Base-by-base conservation (phyloP, 2,329 filamentous ascomycete species). In the Talaromyces amestolkiae region DNA sequence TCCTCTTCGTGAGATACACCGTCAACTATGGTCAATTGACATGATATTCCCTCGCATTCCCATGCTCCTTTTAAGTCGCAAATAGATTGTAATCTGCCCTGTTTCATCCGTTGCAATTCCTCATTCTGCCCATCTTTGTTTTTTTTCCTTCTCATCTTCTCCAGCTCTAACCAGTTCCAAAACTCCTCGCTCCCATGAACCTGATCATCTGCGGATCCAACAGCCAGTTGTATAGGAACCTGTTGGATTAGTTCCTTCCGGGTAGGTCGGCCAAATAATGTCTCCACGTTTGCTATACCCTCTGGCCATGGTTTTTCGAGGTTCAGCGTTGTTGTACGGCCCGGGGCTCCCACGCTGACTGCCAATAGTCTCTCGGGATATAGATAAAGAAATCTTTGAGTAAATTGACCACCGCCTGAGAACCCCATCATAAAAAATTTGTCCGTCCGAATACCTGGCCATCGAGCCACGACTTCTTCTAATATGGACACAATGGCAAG, bases 361-460 rank as follows among this genome's bases (percentile, higher is more conserved):
- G 70, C 71, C 3, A 65, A 58, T 1, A 76, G 45, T 9, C 71
- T 70, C 62, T 76, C 72, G 3, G 75, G 72, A 65, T 76, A 68
- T 27, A 77, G 62, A 64, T 75, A 76, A 15, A 76, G 63, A 60
- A 77, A 75, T 15, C 74, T 69, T 41, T 74, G 73, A 0, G 68
- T 67, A 61, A 76, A 76, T 63, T 77, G 74, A 2, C 73, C 75
- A 22, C 74, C 75, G 0, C 72, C 75, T 7, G 73, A 74, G 45
- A 73, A 76, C 1, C 74, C 75, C 66, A 71, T 68, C 8, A 76
- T 41, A 56, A 71, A 74, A 22, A 76, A 37, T 45, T 70, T 72
- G 4, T 70, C 59, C 3, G 71, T 73, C 2, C 69, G 67, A 47
- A 76, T 72, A 3, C 72, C 74, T 1, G 71, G 72, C 72, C 72